Base-by-base conservation (phyloP, 208 protist species). In the Leishmania tarentolae region DNA sequence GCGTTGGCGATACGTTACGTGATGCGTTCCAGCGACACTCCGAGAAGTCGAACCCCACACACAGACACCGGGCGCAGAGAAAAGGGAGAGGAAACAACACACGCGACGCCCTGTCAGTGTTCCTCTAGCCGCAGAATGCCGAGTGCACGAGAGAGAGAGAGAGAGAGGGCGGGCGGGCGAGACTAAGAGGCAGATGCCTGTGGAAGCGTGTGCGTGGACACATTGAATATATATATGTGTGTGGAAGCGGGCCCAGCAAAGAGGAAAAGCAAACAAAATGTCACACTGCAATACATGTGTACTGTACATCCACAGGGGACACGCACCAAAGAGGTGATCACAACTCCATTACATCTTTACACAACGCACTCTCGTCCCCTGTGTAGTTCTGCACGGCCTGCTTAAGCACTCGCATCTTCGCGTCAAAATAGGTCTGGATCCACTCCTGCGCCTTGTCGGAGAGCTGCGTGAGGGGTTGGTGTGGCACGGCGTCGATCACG, bases 401-500 rank as follows among this genome's bases (percentile, higher is more conserved):
- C 71, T 84, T 79, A 47, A 87, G 80, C 31, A 76, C 80, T 2
- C 17, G 75, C 13, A 84, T 61, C 47, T 74, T 80, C 44, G 61
- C 71, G 68, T 87, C 80, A 4, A 84, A 87, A 68, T 76, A 80
- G 53, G 44, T 63, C 47, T 84, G 79, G 59, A 91, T 87, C 84
- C 84, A 91, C 56, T n/a, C 31, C 71, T 81, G 74, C 9, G 85
- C 83, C 40, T 70, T 71, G 72, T 91, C 85, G 21, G 66, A 78
- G 52, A 89, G 74, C 75, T 83, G 81, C n/a, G 84, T 87, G 57
- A 88, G 61, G 52, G 87, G 87, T 80, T 80, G 69, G 3, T 47
- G 65, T n/a, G 84, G 31, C 37, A 66, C 76, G 11, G 79, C 40
- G 17, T 82, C 71, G 61, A 91, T 83, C 0, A 86, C 68, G 77